Evolutionary conservation across 345 rosid genomes (phyloP).

Genomic region (Linum tenue): DNA sequence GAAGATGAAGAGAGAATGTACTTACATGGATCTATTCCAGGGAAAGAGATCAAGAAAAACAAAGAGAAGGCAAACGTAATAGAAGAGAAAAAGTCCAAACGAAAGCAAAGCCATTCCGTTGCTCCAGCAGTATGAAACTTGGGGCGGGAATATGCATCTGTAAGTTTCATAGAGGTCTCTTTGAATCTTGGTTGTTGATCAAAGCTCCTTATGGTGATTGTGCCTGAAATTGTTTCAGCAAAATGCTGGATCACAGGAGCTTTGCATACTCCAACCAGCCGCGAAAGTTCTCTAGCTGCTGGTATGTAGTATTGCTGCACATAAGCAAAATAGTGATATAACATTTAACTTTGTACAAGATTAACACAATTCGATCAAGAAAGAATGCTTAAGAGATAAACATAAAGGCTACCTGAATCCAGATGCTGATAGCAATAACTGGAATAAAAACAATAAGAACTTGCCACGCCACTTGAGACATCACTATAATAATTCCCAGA

Average conservation of each 20-base stretch:
- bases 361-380: neutral
- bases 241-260: constrained; percentile 71
- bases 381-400: neutral
- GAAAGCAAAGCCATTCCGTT: constrained; percentile 71
- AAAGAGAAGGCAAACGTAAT: constrained; percentile 47
- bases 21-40: constrained; percentile 64
- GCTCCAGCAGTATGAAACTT: constrained; percentile 39
- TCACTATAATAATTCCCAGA: constrained; percentile 54
- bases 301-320: constrained; percentile 64
- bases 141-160: constrained; percentile 47
- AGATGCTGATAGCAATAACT: constrained; percentile 44
- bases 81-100: constrained; percentile 51
- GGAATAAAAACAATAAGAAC: constrained; percentile 67
- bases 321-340: neutral
- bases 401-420: constrained; percentile 59
- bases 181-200: constrained; percentile 58
- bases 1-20: neutral
- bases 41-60: constrained; percentile 48
- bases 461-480: constrained; percentile 82
- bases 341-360: neutral
- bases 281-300: constrained; percentile 60
- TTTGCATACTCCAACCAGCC: constrained; percentile 58
- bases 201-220: constrained; percentile 59
- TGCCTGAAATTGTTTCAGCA: constrained; percentile 63
- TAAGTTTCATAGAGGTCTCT: constrained; percentile 40